Evolutionary conservation across 352 stramenopile genomes (phyloP).

Genomic region (Pythium volutum): DNA sequence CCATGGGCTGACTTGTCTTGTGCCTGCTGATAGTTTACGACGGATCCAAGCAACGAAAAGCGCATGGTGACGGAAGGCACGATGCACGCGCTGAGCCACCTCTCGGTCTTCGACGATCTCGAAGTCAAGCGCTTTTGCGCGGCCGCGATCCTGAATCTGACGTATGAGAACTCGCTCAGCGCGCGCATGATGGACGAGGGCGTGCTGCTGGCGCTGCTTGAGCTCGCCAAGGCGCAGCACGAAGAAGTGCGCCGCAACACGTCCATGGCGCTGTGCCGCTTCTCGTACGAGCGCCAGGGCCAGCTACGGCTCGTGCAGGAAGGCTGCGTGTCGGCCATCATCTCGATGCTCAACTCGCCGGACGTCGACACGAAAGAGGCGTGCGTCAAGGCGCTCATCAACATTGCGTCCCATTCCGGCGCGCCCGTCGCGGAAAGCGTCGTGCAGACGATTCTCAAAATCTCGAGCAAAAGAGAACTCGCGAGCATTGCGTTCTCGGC

Average conservation of each 20-base stretch:
- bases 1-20: background rate
- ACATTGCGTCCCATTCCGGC: conserved; percentile 71
- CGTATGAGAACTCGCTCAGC: conserved; percentile 45
- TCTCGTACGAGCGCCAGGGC: conserved; percentile 70
- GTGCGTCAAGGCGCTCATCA: conserved; percentile 83
- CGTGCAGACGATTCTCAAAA: conserved; percentile 74
- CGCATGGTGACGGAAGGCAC: conserved; percentile 76
- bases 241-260: conserved; percentile 81
- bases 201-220: conserved; percentile 60
- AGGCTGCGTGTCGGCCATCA: conserved; percentile 76
- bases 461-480: conserved; percentile 64
- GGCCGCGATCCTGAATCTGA: conserved; percentile 76
- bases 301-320: conserved; percentile 77
- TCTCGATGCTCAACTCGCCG: conserved; percentile 81
- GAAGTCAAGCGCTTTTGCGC: conserved; percentile 83
- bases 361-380: conserved; percentile 81
- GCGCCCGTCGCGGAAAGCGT: conserved; percentile 65
- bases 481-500: conserved; percentile 55
- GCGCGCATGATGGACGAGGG: conserved; percentile 72
- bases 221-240: conserved; percentile 76
- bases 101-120: conserved; percentile 77
- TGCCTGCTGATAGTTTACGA: conserved; percentile 54
- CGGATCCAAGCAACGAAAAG: conserved; percentile 53
- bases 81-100: conserved; percentile 66
- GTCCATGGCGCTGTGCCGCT: conserved; percentile 79